A percentile compares a stretch with the other conserved stretches of the same genome.
phyloP scores from a whole-genome alignment of 2,329 filamentous ascomycete genomes.

The Tympanopsis confertula region DNA sequence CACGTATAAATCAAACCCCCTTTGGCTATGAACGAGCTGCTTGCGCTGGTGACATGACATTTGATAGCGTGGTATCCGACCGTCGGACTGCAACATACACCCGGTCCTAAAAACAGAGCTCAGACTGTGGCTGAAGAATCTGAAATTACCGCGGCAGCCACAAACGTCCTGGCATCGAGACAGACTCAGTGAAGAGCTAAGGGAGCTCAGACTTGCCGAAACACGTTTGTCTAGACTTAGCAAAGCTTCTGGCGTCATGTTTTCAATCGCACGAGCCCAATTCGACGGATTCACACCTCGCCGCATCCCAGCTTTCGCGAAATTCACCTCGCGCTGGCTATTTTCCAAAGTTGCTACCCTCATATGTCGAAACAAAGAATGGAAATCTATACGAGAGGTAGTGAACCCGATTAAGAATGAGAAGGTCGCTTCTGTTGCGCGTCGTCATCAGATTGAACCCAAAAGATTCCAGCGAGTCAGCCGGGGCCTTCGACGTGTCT shows the following conservation, averaged over 20 bases:
- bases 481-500: slow-evolving; percentile 14
- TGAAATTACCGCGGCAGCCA: slow-evolving; percentile 18
- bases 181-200: slow-evolving; percentile 23
- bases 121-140: slow-evolving; percentile 9
- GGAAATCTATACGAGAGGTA: slow-evolving; percentile 22
- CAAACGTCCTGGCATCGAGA: slow-evolving; percentile 23
- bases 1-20: too few species aligned
- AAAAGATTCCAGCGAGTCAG: slow-evolving; percentile 16
- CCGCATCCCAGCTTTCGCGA: slow-evolving; percentile 18
- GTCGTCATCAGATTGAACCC: slow-evolving; percentile 21
- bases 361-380: slow-evolving; percentile 13
- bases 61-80: too few species aligned
- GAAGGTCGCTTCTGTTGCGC: slow-evolving; percentile 21
- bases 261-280: slow-evolving; percentile 22
- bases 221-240: slow-evolving; percentile 20
- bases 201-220: slow-evolving; percentile 17
- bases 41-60: too few species aligned
- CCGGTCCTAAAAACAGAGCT: not conserved
- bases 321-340: slow-evolving; percentile 26
- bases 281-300: slow-evolving; percentile 22
- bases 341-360: slow-evolving; percentile 24
- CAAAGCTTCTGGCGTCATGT: slow-evolving; percentile 30
- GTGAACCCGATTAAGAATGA: slow-evolving; percentile 27
- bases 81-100: too few species aligned
- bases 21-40: too few species aligned